These are phyloP conservation scores for Herpetospermum pedunculosum DNA, from an alignment of 306 rosid genomes.

Conservation along the genomic window DNA sequence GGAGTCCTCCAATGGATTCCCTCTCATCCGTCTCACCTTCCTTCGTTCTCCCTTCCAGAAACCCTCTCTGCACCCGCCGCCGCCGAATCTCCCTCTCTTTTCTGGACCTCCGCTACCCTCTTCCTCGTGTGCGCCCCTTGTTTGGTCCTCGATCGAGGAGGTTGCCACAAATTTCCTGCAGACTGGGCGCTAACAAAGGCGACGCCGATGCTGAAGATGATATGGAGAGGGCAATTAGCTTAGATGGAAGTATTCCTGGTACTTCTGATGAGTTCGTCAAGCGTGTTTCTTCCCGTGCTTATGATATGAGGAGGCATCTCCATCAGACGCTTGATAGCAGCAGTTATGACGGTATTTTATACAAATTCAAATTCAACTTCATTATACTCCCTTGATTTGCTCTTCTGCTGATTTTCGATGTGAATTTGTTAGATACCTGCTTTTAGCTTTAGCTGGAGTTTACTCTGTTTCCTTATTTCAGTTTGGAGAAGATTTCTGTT, in stretches of 20 bases:
- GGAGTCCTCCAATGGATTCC: conserved; percentile 50
- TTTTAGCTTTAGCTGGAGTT: neutral
- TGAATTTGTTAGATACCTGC: neutral
- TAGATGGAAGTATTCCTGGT: conserved; percentile 73
- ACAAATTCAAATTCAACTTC: neutral
- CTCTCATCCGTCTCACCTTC: conserved; percentile 68
- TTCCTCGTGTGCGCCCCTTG: conserved; percentile 15
- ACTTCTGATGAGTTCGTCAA: conserved; percentile 71
- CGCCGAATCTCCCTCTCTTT: conserved; percentile 22
- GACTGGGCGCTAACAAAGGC: neutral
- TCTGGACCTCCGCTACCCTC: conserved; percentile 4
- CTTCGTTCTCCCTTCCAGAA: conserved; percentile 47
- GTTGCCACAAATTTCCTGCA: conserved; percentile 22
- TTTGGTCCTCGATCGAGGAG: conserved; percentile 8
- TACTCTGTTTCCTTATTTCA: neutral
- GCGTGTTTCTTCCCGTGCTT: conserved; percentile 87
- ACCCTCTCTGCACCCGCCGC: conserved; percentile 23
- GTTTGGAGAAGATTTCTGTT: neutral
- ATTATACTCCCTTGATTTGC: neutral
- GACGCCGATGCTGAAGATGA: conserved; percentile 19
- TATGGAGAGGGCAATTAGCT: conserved; percentile 61
- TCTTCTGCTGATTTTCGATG: neutral
- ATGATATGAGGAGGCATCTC: conserved; percentile 82
- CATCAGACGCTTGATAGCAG: conserved; percentile 69
- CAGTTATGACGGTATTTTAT: conserved; percentile 71